A percentile compares a stretch with the other conserved stretches of the same genome.
phyloP scores from a whole-genome alignment of 2,329 filamentous ascomycete genomes.

The Scedosporium aurantiacum region DNA sequence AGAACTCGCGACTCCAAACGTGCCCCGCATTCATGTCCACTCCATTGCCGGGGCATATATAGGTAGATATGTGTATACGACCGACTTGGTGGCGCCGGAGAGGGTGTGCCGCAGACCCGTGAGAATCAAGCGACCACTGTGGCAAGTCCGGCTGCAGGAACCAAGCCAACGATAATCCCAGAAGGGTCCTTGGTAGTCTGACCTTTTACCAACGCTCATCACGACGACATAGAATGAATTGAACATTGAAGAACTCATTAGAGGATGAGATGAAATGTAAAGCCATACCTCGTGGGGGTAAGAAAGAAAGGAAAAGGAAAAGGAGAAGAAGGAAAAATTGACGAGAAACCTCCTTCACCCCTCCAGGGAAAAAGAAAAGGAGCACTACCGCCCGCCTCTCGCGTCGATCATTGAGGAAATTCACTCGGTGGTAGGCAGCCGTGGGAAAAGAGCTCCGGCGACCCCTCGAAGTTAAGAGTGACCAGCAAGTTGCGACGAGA shows the following conservation, averaged over 20 bases:
- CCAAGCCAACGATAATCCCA: slow-evolving; percentile 1
- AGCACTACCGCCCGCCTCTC: background rate
- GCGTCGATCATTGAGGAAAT: background rate
- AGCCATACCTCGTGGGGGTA: background rate
- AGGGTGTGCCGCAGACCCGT: background rate
- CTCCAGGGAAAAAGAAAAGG: background rate
- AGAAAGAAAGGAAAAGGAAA: background rate
- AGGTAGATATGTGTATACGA: background rate
- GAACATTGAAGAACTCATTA: background rate
- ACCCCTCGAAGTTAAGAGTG: background rate
- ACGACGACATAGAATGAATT: background rate
- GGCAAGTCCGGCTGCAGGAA: background rate
- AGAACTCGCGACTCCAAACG: slow-evolving; percentile 6
- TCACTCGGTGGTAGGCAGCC: background rate
- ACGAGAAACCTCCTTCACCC: slow-evolving; percentile 2
- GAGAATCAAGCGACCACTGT: background rate
- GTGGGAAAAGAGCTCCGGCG: background rate
- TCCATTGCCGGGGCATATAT: background rate
- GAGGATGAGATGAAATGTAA: background rate
- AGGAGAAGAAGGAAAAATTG: background rate
- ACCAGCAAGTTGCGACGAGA: background rate
- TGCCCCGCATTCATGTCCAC: slow-evolving; percentile 1
- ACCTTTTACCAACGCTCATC: slow-evolving; percentile 9
- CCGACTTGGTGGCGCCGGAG: background rate
- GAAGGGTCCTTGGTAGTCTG: slow-evolving; percentile 5